Percentiles rank a stretch among this genome's conserved stretches.
These are phyloP conservation scores for Prunus yedoensis DNA, from an alignment of 331 rosid species.

Conservation along the genomic window DNA sequence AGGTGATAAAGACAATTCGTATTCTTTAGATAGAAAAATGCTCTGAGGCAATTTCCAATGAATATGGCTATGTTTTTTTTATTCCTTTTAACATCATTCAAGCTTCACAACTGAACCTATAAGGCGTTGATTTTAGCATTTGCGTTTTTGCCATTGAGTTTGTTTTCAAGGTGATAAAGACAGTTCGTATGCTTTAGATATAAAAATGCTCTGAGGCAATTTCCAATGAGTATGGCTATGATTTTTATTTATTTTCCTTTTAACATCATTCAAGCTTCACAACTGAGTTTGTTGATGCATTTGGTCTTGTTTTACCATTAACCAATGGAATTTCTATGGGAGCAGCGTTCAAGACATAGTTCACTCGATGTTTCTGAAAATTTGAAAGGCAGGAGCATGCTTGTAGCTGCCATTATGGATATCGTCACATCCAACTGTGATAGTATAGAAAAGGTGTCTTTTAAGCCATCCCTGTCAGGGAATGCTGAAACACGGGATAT, in stretches of 20 bases:
- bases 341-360: slow-evolving; percentile 80
- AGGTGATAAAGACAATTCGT: not conserved
- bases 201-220: not conserved
- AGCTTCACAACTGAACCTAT: slow-evolving; percentile 18
- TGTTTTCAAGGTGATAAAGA: not conserved
- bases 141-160: not conserved
- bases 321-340: slow-evolving; percentile 40
- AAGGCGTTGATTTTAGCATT: not conserved
- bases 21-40: not conserved
- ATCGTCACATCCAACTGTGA: slow-evolving; percentile 85
- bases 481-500: slow-evolving; percentile 82
- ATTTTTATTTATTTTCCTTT: not conserved
- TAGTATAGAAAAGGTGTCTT: slow-evolving; percentile 49
- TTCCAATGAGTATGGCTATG: not conserved
- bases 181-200: not conserved
- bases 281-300: slow-evolving; percentile 28
- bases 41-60: not conserved
- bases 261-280: slow-evolving; percentile 12
- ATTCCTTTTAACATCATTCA: not conserved
- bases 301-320: slow-evolving; percentile 33
- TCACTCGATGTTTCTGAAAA: slow-evolving; percentile 74
- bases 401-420: slow-evolving; percentile 97
- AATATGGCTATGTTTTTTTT: too few relatives aligned
- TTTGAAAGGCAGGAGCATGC: slow-evolving; percentile 97
- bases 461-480: slow-evolving; percentile 71